Base-by-base conservation (phyloP, 1,139 yeast genomes). In the Candida labiduridarum region DNA sequence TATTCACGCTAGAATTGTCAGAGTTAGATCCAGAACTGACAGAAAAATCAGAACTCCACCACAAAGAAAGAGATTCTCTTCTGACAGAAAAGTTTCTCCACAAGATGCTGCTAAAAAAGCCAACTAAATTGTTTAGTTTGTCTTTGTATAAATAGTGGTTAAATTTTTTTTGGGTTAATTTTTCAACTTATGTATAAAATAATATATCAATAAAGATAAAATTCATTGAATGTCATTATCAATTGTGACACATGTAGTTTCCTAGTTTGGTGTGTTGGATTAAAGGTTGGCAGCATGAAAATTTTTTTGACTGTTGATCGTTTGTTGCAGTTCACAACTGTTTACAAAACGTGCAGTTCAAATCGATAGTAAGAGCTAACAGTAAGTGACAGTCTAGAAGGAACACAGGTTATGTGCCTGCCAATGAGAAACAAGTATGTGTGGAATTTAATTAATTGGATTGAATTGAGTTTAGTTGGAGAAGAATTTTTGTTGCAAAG, bases 31-130 rank as follows among this genome's bases (percentile, higher is more conserved):
- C 65, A 89, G 98, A 85, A 83, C 87, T 68, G 96, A 92, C 84
- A 95, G 99, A 86, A 92, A 95, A 82, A 80, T 89, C 82, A 92
- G 99, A 87, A 76, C 98, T 78, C 98, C 99, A 64, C 99, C 99
- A 71, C 94, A 87, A 75, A 92, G 99, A 82, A 96, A 88, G 82
- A 92, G 98, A 84, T 94, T 88, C 91, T 89, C 85, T 90, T 84
- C 85, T 72, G 96, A 88, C 75, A 92, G 87, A 87, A 92, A 87
- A 82, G 96, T 94, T 73, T 85, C 90, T 80, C 98, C 99, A 73
- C 87, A 87, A 71, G 96, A 89, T 69, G 98, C 97, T 78, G 98
- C 99, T 76, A 90, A 90, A 86, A 91, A 88, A 80, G 96, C 92
- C 71, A 49, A 39, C 50, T 51, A 52, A 51, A 41, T 31, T 16